Conservation (phyloP, 2,329 filamentous ascomycete genomes). For the Arthroderma sp. region DNA sequence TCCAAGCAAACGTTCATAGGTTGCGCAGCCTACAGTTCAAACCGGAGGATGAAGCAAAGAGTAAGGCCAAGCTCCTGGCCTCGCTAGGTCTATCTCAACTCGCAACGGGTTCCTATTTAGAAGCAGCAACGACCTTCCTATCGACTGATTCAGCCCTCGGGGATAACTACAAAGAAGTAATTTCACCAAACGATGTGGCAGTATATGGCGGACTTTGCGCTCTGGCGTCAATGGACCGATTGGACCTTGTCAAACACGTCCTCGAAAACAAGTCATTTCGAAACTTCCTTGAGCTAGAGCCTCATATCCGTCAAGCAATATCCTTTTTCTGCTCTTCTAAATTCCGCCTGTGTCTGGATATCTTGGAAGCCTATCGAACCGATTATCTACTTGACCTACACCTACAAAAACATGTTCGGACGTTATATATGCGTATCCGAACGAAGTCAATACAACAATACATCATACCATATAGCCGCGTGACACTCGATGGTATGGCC, state of each 20-base stretch:
- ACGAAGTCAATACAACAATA: constrained; percentile 91
- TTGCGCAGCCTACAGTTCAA: constrained; percentile 43
- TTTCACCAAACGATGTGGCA: constrained; percentile 77
- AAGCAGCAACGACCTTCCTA: constrained; percentile 63
- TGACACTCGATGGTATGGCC: constrained; percentile 68
- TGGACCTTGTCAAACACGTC: constrained; percentile 60
- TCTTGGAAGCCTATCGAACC: constrained; percentile 65
- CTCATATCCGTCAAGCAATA: constrained; percentile 85
- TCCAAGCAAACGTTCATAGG: constrained; percentile 49
- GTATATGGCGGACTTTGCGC: constrained; percentile 85
- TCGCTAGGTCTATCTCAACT: constrained; percentile 52
- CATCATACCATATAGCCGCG: constrained; percentile 76
- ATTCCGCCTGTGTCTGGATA: constrained; percentile 71
- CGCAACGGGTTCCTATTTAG: constrained; percentile 43
- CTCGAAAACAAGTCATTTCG: constrained; percentile 74
- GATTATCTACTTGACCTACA: constrained; percentile 90
- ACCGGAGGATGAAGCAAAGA: constrained; percentile 46
- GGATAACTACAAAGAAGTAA: constrained; percentile 54
- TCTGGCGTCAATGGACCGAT: constrained; percentile 75
- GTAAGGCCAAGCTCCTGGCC: constrained; percentile 52
- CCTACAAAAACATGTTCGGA: constrained; percentile 59
- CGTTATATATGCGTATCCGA: constrained; percentile 63
- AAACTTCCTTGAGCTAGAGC: constrained; percentile 79
- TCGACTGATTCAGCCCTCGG: constrained; percentile 46
- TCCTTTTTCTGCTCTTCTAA: constrained; percentile 80